Evolutionary conservation across 2,329 filamentous ascomycete genomes (phyloP).

Genomic region (Ophiocordyceps robertsii): DNA sequence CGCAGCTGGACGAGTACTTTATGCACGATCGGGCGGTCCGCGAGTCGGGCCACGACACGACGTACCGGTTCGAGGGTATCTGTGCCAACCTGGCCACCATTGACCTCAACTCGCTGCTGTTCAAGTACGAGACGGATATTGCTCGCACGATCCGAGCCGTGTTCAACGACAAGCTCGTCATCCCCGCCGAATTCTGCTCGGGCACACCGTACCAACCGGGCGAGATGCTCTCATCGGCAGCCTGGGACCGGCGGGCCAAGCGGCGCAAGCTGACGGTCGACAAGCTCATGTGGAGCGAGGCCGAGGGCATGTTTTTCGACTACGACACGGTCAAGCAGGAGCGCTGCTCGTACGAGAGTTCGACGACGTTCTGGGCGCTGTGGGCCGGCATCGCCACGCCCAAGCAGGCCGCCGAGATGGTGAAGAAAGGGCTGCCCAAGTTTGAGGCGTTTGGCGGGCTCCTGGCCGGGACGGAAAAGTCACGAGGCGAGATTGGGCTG

Average conservation of each 20-base stretch:
- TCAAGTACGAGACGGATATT: slow-evolving; percentile 96
- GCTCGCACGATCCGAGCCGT: slow-evolving; percentile 70
- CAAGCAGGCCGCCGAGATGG: slow-evolving; percentile 72
- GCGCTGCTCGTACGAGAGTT: slow-evolving; percentile 75
- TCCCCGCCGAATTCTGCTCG: slow-evolving; percentile 71
- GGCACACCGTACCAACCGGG: slow-evolving; percentile 48
- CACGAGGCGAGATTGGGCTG: slow-evolving; percentile 65
- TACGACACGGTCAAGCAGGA: slow-evolving; percentile 77
- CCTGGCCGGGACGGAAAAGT: slow-evolving; percentile 79
- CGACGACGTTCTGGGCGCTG: slow-evolving; percentile 93
- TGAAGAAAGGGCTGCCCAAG: slow-evolving; percentile 67
- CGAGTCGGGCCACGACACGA: slow-evolving; percentile 93
- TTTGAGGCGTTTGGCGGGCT: slow-evolving; percentile 84
- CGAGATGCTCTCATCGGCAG: slow-evolving; percentile 66
- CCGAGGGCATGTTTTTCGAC: slow-evolving; percentile 94
- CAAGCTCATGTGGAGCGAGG: slow-evolving; percentile 86
- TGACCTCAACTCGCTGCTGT: slow-evolving; percentile 86
- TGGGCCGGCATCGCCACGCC: slow-evolving; percentile 87
- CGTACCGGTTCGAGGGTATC: slow-evolving; percentile 79
- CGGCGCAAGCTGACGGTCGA: slow-evolving; percentile 76
- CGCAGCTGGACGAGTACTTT: slow-evolving; percentile 89
- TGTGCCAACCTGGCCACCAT: slow-evolving; percentile 85
- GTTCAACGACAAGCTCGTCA: slow-evolving; percentile 70
- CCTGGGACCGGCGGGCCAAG: slow-evolving; percentile 83
- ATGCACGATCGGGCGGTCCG: slow-evolving; percentile 89